These are phyloP conservation scores for Botrytis squamosa DNA, from an alignment of 2,329 filamentous ascomycete genomes.

Conservation along the genomic window DNA sequence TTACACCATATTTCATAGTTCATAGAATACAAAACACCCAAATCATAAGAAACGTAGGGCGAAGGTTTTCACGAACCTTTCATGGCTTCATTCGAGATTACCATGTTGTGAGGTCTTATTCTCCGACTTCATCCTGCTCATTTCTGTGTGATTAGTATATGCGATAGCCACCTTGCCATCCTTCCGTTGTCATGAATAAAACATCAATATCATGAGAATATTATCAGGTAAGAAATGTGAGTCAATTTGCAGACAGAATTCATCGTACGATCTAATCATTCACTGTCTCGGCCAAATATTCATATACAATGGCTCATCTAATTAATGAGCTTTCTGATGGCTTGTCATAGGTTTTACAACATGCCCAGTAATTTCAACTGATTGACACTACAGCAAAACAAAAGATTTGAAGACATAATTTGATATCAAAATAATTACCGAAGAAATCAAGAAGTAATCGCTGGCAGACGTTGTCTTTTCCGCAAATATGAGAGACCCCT, in stretches of 20 bases:
- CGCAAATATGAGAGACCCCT: not conserved
- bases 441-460: no score
- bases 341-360: no score
- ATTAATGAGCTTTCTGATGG: no score
- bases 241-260: not conserved
- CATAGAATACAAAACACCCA: not conserved
- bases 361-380: no score
- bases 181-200: not conserved
- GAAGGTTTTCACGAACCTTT: rapidly evolving
- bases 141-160: not conserved
- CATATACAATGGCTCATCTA: no score
- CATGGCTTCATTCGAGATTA: not conserved
- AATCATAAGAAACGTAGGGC: no score
- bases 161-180: not conserved
- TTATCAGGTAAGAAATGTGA: not conserved
- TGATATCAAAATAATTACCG: no score
- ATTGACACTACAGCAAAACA: no score
- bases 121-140: not conserved
- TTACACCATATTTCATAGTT: not conserved
- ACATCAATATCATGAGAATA: not conserved
- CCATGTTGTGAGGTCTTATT: not conserved
- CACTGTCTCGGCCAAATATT: not conserved
- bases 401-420: no score
- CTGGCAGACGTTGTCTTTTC: not conserved
- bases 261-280: not conserved